A percentile compares a stretch with the other conserved stretches of the same genome.
phyloP scores from a whole-genome alignment of 352 stramenopile genomes.

The Phytophthora ramorum region DNA sequence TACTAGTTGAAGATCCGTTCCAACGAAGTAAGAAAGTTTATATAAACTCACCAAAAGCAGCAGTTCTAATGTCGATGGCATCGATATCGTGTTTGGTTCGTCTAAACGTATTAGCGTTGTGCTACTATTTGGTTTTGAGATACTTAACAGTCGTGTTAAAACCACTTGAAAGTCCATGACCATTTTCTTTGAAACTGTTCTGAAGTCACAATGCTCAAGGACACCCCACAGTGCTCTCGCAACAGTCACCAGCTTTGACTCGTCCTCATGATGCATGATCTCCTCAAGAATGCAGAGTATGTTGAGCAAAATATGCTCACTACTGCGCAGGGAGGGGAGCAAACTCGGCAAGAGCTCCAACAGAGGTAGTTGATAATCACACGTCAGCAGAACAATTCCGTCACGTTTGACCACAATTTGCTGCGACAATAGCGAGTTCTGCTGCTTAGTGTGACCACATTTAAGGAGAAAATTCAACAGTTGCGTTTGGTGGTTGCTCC shows the following conservation, averaged over 20 bases:
- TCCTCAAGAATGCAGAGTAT: constrained; percentile 2
- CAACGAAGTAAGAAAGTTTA: constrained; percentile 3
- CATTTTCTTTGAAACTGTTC: not conserved
- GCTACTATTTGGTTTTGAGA: not conserved
- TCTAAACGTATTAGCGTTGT: not conserved
- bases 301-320: not conserved
- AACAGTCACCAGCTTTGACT: not conserved
- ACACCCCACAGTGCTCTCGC: not conserved
- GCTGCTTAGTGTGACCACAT: not conserved
- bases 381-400: not conserved
- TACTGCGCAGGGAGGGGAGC: not conserved
- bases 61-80: constrained; percentile 1
- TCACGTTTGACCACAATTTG: not conserved
- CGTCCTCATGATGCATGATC: not conserved
- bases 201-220: not conserved
- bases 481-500: not conserved
- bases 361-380: not conserved
- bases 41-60: constrained; percentile 10
- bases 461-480: constrained; percentile 9
- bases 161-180: not conserved
- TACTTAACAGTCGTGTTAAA: constrained; percentile 1
- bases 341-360: constrained; percentile 18
- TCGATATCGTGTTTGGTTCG: not conserved
- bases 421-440: not conserved
- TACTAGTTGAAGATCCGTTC: not conserved